Percentiles rank a stretch among this genome's conserved stretches.
These are phyloP conservation scores for Neofusicoccum sp. DNA, from an alignment of 2,329 filamentous ascomycete genomes.

Conservation along the genomic window DNA sequence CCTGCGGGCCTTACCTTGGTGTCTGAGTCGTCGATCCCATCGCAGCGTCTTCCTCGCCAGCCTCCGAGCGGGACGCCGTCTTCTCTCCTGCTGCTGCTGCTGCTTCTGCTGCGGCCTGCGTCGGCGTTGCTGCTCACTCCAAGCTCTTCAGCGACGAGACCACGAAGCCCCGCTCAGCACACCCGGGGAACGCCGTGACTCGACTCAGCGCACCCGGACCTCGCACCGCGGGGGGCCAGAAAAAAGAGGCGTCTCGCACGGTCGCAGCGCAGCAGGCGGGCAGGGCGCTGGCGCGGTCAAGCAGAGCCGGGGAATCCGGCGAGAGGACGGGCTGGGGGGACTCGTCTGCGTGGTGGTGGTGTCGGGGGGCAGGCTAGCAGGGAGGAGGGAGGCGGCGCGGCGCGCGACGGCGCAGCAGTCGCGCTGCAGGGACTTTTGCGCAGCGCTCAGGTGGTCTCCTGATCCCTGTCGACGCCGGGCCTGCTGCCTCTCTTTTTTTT, in stretches of 20 bases:
- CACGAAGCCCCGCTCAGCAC: background rate
- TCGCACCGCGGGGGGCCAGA: too few relatives aligned
- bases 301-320: conserved; percentile 2
- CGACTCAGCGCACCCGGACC: background rate
- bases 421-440: conserved; percentile 12
- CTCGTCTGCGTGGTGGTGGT: too few relatives aligned
- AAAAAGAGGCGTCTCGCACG: background rate
- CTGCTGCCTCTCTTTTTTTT: conserved; percentile 2
- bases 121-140: background rate
- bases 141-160: conserved; percentile 3
- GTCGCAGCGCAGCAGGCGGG: background rate
- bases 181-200: background rate
- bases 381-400: background rate
- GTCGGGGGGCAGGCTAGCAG: background rate
- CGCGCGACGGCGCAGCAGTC: conserved; percentile 1
- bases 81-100: background rate
- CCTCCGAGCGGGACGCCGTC: background rate
- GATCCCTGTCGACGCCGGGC: conserved; percentile 9
- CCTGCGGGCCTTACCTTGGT: conserved; percentile 1
- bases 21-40: background rate
- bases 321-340: too few relatives aligned
- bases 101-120: background rate
- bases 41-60: background rate
- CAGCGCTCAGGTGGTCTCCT: conserved; percentile 14
- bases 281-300: background rate